Percentiles rank a stretch among this genome's conserved stretches.
These are phyloP conservation scores for Penstemon newberryi DNA, from an alignment of 257 asterid species.

Conservation along the genomic window DNA sequence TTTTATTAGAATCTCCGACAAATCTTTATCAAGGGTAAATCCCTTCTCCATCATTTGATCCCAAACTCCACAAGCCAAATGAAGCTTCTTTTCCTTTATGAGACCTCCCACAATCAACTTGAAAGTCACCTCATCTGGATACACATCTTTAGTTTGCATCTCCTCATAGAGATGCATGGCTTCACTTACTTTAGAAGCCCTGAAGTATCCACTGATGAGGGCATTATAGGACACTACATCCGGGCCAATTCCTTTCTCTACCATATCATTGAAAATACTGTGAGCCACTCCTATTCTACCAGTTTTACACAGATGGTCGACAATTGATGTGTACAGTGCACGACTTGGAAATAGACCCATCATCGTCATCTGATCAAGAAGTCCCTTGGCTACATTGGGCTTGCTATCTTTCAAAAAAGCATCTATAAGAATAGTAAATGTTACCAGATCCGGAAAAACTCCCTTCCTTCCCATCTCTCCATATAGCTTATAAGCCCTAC, in stretches of 20 bases:
- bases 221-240: constrained; percentile 80
- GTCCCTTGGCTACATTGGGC: constrained; percentile 53
- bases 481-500: constrained; percentile 61
- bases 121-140: constrained; percentile 82
- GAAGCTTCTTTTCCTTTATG: constrained; percentile 59
- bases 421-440: constrained; percentile 76
- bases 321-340: constrained; percentile 62
- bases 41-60: constrained; percentile 97
- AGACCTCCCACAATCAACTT: constrained; percentile 74
- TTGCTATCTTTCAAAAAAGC: constrained; percentile 69
- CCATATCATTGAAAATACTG: constrained; percentile 63
- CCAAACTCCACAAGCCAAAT: constrained; percentile 82
- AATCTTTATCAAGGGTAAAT: constrained; percentile 76
- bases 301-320: constrained; percentile 67
- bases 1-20: constrained; percentile 63
- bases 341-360: constrained; percentile 61
- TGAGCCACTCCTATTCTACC: constrained; percentile 62
- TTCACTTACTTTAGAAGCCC: constrained; percentile 59
- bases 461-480: constrained; percentile 78
- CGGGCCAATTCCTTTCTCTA: constrained; percentile 62
- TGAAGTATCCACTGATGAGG: constrained; percentile 73
- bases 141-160: constrained; percentile 61
- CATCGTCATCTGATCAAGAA: constrained; percentile 71
- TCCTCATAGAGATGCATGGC: constrained; percentile 70
- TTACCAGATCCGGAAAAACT: constrained; percentile 69